These are phyloP conservation scores for Pseudogymnoascus destructans DNA, from an alignment of 2,329 filamentous ascomycete genomes.

Conservation along the genomic window DNA sequence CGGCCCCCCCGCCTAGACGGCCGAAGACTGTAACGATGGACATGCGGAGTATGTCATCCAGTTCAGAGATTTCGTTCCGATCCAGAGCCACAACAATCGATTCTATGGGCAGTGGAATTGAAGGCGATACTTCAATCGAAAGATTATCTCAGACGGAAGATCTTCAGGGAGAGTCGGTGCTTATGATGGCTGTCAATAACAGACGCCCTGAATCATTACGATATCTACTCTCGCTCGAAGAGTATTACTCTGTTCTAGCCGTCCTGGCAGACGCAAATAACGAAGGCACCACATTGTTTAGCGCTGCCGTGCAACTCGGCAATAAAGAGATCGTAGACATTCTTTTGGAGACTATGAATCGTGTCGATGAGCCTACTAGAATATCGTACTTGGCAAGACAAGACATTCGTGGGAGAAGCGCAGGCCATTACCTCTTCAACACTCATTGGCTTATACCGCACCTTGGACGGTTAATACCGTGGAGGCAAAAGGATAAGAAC, in stretches of 20 bases:
- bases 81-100: conserved; percentile 69
- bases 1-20: conserved; percentile 28
- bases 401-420: conserved; percentile 75
- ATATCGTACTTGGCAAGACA: conserved; percentile 58
- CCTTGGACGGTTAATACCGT: conserved; percentile 69
- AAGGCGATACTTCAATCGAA: conserved; percentile 78
- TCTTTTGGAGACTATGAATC: conserved; percentile 58
- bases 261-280: conserved; percentile 78
- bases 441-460: conserved; percentile 65
- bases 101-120: conserved; percentile 58
- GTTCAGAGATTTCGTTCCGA: conserved; percentile 69
- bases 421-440: conserved; percentile 94
- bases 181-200: conserved; percentile 73
- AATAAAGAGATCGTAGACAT: conserved; percentile 62
- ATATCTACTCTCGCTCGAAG: conserved; percentile 65
- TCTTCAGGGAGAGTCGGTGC: conserved; percentile 65
- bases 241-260: conserved; percentile 58
- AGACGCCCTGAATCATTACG: conserved; percentile 57
- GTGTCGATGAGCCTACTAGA: conserved; percentile 41
- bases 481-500: conserved; percentile 86
- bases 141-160: conserved; percentile 59
- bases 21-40: conserved; percentile 69
- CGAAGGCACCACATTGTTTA: conserved; percentile 78
- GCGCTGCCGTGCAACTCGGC: conserved; percentile 77
- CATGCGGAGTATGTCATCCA: conserved; percentile 73